phyloP scores from a whole-genome alignment of 2,329 filamentous ascomycete genomes.

The Aspergillus sp. region DNA sequence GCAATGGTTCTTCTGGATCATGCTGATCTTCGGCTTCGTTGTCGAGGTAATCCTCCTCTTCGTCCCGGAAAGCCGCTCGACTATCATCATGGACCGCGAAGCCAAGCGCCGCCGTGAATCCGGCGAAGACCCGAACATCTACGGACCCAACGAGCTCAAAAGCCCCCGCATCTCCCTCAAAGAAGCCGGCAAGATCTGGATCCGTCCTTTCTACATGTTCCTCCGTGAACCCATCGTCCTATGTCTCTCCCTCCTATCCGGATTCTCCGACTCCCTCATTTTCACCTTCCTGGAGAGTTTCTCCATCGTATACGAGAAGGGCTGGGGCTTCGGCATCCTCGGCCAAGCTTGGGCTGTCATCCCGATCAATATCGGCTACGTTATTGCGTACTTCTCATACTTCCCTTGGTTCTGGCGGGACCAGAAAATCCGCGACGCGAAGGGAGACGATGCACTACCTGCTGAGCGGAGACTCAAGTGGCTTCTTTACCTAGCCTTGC shows the following conservation, averaged over 20 bases:
- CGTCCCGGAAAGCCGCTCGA: conserved; percentile 59
- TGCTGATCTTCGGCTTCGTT: conserved; percentile 58
- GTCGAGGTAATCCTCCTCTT: conserved; percentile 54
- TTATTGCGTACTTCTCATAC: conserved; percentile 60
- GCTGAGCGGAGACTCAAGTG: conserved; percentile 67
- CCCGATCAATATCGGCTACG: conserved; percentile 67
- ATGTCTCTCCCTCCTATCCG: conserved; percentile 67
- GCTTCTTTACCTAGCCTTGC: conserved; percentile 63
- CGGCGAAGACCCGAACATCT: conserved; percentile 61
- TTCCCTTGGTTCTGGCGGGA: conserved; percentile 52
- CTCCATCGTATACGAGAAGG: conserved; percentile 53
- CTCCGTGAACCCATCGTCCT: conserved; percentile 71
- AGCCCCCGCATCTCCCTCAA: conserved; percentile 49
- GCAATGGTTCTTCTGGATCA: conserved; percentile 64
- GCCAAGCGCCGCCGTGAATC: conserved; percentile 57
- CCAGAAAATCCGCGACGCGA: conserved; percentile 40
- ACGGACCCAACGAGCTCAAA: conserved; percentile 60
- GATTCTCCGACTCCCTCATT: conserved; percentile 72
- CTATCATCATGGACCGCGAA: conserved; percentile 57
- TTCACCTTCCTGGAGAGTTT: conserved; percentile 65
- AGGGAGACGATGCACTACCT: conserved; percentile 56
- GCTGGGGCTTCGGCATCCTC: conserved; percentile 63
- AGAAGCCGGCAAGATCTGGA: conserved; percentile 50
- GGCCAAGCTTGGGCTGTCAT: conserved; percentile 64
- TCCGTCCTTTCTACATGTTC: conserved; percentile 70